These are phyloP conservation scores for Mrakiaceae sp. DNA, from an alignment of 1,284 basidiomycete genomes.

Conservation along the genomic window DNA sequence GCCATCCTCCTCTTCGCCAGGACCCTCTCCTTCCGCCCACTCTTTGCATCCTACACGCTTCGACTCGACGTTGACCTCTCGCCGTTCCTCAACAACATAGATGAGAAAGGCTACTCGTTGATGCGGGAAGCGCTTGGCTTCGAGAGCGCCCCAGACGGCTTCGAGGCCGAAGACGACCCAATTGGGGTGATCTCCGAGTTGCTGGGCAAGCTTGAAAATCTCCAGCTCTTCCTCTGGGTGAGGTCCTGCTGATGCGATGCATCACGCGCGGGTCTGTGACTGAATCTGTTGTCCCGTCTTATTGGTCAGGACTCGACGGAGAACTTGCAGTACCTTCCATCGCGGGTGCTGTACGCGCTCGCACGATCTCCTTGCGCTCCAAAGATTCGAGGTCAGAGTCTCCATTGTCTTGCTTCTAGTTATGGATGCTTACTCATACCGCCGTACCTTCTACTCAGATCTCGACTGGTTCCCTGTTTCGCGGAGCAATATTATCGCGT, in stretches of 20 bases:
- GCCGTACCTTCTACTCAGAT: background rate
- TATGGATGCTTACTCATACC: no score
- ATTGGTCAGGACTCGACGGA: slow-evolving; percentile 7
- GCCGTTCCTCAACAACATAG: slow-evolving; percentile 8
- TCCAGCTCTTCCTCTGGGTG: slow-evolving; percentile 4
- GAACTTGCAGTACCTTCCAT: slow-evolving; percentile 5
- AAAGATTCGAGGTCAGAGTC: background rate
- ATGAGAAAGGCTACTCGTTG: background rate
- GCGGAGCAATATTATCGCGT: background rate
- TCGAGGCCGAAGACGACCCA: no score
- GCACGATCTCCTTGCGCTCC: background rate
- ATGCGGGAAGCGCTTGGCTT: background rate
- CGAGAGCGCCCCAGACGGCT: no score
- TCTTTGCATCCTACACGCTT: background rate
- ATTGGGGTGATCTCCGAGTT: background rate
- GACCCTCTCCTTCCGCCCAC: slow-evolving; percentile 4
- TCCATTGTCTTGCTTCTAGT: no score
- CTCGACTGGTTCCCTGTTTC: slow-evolving; percentile 15
- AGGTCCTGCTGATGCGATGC: background rate
- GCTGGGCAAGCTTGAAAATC: background rate
- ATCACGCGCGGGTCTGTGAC: background rate
- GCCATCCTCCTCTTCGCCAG: slow-evolving; percentile 3
- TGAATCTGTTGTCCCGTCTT: background rate
- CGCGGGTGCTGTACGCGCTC: slow-evolving; percentile 1
- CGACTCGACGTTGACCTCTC: slow-evolving; percentile 13